phyloP scores from a whole-genome alignment of 208 protist genomes.

The Crithidia brevicula region DNA sequence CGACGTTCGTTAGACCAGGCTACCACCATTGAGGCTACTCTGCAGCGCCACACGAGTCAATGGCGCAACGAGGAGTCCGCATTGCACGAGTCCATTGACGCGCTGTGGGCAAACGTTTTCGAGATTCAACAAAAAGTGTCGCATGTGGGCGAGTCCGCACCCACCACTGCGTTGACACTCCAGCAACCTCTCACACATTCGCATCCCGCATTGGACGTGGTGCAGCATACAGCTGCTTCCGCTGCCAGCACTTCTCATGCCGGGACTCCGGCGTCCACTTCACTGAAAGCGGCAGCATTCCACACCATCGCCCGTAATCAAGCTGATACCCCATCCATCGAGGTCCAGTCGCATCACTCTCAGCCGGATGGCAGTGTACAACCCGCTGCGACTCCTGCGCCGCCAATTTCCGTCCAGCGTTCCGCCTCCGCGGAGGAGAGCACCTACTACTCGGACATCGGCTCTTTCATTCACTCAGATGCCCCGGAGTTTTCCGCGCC shows the following conservation, averaged over 20 bases:
- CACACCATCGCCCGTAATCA: too few species aligned
- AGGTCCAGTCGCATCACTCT: too few species aligned
- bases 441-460: conserved; percentile 37
- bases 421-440: conserved; percentile 14
- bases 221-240: not conserved
- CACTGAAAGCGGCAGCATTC: too few species aligned
- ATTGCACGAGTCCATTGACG: conserved; percentile 10
- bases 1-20: conserved; percentile 12
- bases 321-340: too few species aligned
- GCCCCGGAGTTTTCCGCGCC: not conserved
- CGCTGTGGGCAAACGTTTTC: conserved; percentile 17
- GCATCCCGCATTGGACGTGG: not conserved
- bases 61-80: conserved; percentile 14
- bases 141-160: too few species aligned
- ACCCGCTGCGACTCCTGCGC: not conserved
- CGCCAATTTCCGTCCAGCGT: conserved; percentile 5
- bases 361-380: too few species aligned
- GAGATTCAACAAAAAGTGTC: conserved; percentile 11
- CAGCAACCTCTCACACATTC: not conserved
- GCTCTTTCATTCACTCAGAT: conserved; percentile 25
- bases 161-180: not conserved
- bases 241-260: not conserved
- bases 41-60: conserved; percentile 12
- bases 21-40: conserved; percentile 3
- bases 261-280: not conserved